Percentiles rank a stretch among this genome's conserved stretches.
phyloP scores from a whole-genome alignment of 306 rosid genomes.

The Acmispon strigosus region DNA sequence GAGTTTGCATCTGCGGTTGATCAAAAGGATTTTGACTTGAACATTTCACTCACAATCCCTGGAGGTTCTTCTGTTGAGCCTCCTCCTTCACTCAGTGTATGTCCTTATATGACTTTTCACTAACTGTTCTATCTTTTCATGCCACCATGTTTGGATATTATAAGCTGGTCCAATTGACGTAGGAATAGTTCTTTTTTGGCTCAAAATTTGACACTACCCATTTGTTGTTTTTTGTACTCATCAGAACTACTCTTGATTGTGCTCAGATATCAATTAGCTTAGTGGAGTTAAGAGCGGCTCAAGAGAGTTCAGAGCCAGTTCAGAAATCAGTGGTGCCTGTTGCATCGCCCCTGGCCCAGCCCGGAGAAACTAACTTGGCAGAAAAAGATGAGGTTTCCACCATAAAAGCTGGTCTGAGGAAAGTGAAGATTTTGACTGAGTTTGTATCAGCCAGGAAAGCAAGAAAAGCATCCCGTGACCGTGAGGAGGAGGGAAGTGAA shows the following conservation, averaged over 20 bases:
- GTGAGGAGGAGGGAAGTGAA: conserved; percentile 84
- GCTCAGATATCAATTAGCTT: conserved; percentile 72
- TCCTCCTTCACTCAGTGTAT: conserved; percentile 60
- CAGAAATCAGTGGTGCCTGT: conserved; percentile 61
- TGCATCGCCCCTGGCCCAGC: conserved; percentile 42
- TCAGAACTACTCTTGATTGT: conserved; percentile 8
- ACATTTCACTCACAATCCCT: conserved; percentile 52
- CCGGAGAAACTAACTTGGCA: conserved; percentile 44
- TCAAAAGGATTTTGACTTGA: conserved; percentile 65
- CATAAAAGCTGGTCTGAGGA: conserved; percentile 89
- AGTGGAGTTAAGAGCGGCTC: conserved; percentile 67
- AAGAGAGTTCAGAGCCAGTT: conserved; percentile 56
- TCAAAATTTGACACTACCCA: not conserved
- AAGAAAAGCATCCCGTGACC: conserved; percentile 59
- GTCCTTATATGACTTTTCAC: not conserved
- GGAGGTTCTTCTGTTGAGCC: conserved; percentile 44
- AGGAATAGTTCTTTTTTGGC: not conserved
- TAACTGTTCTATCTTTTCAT: not conserved
- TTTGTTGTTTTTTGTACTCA: not conserved
- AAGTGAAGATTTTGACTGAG: conserved; percentile 79
- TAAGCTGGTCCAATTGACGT: not conserved
- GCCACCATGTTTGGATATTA: not conserved
- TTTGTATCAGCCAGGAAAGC: conserved; percentile 72
- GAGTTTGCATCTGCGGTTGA: conserved; percentile 69
- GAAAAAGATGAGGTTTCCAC: conserved; percentile 95